Evolutionary conservation across 2,329 filamentous ascomycete species (phyloP), one percentile per base, ranked within the genome.

Genomic region (Biscogniauxia mediterranea): DNA sequence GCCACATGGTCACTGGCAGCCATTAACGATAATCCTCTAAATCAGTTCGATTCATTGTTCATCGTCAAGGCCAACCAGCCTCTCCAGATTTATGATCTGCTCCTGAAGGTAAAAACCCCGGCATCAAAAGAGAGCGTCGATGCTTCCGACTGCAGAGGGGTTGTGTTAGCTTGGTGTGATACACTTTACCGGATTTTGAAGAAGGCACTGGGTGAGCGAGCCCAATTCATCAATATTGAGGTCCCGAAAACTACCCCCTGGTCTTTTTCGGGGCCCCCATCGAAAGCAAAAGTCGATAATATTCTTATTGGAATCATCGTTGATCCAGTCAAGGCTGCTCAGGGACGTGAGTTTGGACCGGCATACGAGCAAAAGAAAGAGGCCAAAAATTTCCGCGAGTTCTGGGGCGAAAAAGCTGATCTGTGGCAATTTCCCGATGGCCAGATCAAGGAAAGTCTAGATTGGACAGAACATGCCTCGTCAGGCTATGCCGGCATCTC

Each of bases 391-490:
- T 99, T 97, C 75, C 90, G 92, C 42, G 86, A 89, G 38, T 98
- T 99, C 73, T 99, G 96, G 95, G 95, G 94, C 6, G 89, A 94
- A 9, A 96, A 95, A 74, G 86, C 95, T 1, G 95, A 99, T 75
- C 82, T 99, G 53, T 87, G 95, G 66, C 90, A 95, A 20, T 99
- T 99, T 81, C 96, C 93, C 70, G 93, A 98, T 71, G 95, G 95
- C 21, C 94, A 89, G 69, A 97, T 99, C 66, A 83, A 93, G 8
- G 96, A 99, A 75, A 97, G 91, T 70, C 80, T 98, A 28, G 89
- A 96, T 20, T 99, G 95, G 95, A 82, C 82, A 1, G 84, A 88
- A 66, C 82, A 85, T 58, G 80, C 84, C 1, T 79, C 86, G 1
- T 79, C 82, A 2, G 75, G 78, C 32, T 74, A 71, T 58, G 62